Conservation (phyloP, 305 asterid species). For the Fraxinus floribunda region DNA sequence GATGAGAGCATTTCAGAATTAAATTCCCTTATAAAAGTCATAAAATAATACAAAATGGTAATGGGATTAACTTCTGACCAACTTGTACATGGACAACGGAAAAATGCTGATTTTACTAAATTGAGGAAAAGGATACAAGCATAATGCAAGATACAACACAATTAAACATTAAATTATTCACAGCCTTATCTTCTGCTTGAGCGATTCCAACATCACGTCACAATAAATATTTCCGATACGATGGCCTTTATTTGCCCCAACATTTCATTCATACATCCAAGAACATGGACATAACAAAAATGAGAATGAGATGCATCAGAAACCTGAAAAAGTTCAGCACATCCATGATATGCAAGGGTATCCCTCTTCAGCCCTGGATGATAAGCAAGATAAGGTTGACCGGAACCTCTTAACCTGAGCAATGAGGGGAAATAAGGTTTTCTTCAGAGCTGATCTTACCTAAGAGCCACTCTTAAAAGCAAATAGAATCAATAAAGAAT, state of each 20-base stretch:
- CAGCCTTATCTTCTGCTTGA: background rate
- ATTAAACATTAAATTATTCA: background rate
- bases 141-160: slow-evolving; percentile 3
- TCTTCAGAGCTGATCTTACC: background rate
- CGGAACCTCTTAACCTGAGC: slow-evolving; percentile 73
- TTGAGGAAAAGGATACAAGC: slow-evolving; percentile 2
- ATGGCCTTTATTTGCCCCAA: background rate
- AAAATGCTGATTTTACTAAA: background rate
- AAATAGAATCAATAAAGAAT: background rate
- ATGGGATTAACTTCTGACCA: background rate
- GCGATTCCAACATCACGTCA: background rate
- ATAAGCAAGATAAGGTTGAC: slow-evolving; percentile 88
- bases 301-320: slow-evolving; percentile 16
- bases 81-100: slow-evolving; percentile 5
- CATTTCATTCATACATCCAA: slow-evolving; percentile 10
- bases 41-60: background rate
- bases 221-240: background rate
- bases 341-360: slow-evolving; percentile 86
- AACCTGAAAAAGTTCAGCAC: slow-evolving; percentile 99
- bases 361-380: slow-evolving; percentile 91
- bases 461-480: slow-evolving; percentile 4
- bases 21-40: background rate
- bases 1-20: background rate
- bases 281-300: slow-evolving; percentile 17
- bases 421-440: slow-evolving; percentile 15